phyloP scores from a whole-genome alignment of 2,329 filamentous ascomycete species.

The Neonectria sp. region DNA sequence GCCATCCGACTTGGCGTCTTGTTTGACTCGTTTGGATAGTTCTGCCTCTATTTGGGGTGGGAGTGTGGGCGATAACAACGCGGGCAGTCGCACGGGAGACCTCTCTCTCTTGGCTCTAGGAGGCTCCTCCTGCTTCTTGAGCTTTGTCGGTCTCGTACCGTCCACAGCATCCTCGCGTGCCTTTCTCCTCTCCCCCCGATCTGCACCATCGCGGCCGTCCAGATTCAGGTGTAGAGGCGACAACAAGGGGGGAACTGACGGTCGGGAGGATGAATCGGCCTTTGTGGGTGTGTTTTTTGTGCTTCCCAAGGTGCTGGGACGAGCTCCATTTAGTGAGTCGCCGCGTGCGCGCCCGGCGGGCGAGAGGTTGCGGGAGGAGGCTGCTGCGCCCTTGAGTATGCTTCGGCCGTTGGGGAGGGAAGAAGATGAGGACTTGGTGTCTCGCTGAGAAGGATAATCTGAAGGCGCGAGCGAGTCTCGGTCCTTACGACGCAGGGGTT shows the following conservation, averaged over 20 bases:
- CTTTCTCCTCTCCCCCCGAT: slow-evolving; percentile 54
- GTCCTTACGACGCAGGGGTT: slow-evolving; percentile 52
- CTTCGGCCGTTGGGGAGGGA: slow-evolving; percentile 57
- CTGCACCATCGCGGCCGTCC: slow-evolving; percentile 55
- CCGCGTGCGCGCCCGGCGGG: slow-evolving; percentile 57
- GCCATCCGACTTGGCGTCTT: slow-evolving; percentile 36
- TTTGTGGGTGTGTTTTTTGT: slow-evolving; percentile 57
- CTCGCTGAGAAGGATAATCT: slow-evolving; percentile 49
- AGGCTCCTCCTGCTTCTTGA: slow-evolving; percentile 48
- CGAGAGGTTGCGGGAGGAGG: slow-evolving; percentile 49
- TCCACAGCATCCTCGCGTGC: slow-evolving; percentile 48
- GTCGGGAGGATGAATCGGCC: slow-evolving; percentile 54
- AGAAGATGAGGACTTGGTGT: slow-evolving; percentile 46
- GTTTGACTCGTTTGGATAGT: slow-evolving; percentile 52
- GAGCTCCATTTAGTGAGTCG: slow-evolving; percentile 61
- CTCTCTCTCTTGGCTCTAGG: slow-evolving; percentile 56
- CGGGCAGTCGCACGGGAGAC: slow-evolving; percentile 59
- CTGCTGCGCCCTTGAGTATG: slow-evolving; percentile 50
- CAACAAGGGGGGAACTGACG: slow-evolving; percentile 65
- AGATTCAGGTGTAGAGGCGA: slow-evolving; percentile 67
- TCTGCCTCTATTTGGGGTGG: slow-evolving; percentile 65
- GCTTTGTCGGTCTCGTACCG: slow-evolving; percentile 49
- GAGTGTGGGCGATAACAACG: slow-evolving; percentile 70
- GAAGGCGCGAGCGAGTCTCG: slow-evolving; percentile 46
- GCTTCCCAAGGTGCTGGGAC: slow-evolving; percentile 51